phyloP scores from a whole-genome alignment of 2,329 filamentous ascomycete genomes.

The Neofusicoccum sp. region DNA sequence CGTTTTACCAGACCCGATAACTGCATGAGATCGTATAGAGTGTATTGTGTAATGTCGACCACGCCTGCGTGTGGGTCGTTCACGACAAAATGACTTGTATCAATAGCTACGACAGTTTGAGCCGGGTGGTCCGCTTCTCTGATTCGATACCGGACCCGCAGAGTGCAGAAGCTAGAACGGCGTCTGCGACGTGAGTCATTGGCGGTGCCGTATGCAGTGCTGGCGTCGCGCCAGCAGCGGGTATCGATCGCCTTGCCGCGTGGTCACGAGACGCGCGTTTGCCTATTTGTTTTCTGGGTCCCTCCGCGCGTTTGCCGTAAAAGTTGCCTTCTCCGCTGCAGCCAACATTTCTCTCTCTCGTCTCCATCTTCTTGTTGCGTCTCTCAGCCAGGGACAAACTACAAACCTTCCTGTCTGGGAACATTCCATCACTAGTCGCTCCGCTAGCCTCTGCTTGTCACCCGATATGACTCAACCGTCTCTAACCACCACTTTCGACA shows the following conservation, averaged over 20 bases:
- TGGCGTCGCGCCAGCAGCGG: neutral
- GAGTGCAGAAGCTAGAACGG: neutral
- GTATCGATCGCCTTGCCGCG: neutral
- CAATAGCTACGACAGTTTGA: neutral
- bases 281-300: neutral
- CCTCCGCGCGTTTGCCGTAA: neutral
- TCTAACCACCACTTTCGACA: slow-evolving; percentile 39
- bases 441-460: neutral
- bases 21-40: neutral
- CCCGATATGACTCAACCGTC: slow-evolving; percentile 36
- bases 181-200: slow-evolving; percentile 14
- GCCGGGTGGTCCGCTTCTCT: neutral
- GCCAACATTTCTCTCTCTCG: too few relatives aligned
- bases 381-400: too few relatives aligned
- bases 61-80: neutral
- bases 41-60: slow-evolving; percentile 5
- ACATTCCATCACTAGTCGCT: too few relatives aligned
- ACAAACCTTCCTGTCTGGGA: too few relatives aligned
- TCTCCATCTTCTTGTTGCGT: too few relatives aligned
- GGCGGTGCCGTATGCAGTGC: neutral
- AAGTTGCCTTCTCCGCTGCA: neutral
- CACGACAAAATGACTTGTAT: neutral
- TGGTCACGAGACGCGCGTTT: slow-evolving; percentile 9
- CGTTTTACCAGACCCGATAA: slow-evolving; percentile 48
- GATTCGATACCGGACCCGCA: neutral